Percentiles rank a stretch among this genome's conserved stretches.
Evolutionary conservation across 306 rosid genomes (phyloP).

Genomic region (Rosa persica): DNA sequence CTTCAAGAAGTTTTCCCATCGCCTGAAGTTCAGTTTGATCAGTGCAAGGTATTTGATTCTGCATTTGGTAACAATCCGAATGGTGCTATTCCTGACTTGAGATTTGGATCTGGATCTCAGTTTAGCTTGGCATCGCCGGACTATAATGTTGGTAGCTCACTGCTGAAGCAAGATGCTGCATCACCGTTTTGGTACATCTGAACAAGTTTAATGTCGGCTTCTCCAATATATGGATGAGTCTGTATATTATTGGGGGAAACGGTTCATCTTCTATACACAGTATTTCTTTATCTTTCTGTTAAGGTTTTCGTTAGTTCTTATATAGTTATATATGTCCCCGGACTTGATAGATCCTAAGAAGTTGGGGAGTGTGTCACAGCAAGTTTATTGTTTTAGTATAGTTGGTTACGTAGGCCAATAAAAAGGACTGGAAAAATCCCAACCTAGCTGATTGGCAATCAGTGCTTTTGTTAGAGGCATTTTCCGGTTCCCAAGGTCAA

Average conservation of each 20-base stretch:
- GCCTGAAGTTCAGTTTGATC: constrained; percentile 31
- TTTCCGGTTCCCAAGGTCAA: constrained; percentile 15
- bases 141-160: constrained; percentile 26
- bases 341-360: constrained; percentile 11
- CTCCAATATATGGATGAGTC: constrained; percentile 19
- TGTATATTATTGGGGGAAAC: background rate
- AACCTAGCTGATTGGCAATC: constrained; percentile 4
- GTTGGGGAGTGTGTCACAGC: background rate
- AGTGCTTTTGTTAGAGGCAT: constrained; percentile 19
- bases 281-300: background rate
- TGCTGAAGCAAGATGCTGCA: constrained; percentile 40
- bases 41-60: constrained; percentile 35
- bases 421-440: constrained; percentile 26
- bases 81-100: constrained; percentile 25
- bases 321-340: constrained; percentile 1
- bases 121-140: constrained; percentile 33
- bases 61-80: constrained; percentile 35
- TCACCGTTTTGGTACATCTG: constrained; percentile 42
- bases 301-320: background rate
- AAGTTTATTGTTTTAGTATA: background rate
- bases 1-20: constrained; percentile 25
- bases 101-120: constrained; percentile 40
- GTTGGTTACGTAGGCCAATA: constrained; percentile 25
- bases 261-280: background rate
- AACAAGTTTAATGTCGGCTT: constrained; percentile 15